Conservation (phyloP, 2,329 filamentous ascomycete species). For the Claviceps sp. region DNA sequence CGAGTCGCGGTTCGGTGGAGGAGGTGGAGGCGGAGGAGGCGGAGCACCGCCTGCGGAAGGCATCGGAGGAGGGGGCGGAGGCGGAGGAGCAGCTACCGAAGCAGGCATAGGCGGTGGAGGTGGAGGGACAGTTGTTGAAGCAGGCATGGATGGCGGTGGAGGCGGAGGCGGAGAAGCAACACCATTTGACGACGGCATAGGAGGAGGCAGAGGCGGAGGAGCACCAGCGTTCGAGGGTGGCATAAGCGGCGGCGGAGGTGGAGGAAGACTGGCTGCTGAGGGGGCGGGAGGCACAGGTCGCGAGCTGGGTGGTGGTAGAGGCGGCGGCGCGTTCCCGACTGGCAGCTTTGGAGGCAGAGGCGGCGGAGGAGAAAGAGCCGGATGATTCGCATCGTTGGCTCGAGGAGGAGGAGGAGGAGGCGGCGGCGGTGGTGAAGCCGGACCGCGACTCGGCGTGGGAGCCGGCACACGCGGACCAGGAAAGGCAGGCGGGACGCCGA, state of each 20-base stretch:
- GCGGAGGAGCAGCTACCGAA: slow-evolving; percentile 19
- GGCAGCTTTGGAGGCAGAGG: slow-evolving; percentile 36
- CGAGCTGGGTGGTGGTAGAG: slow-evolving; percentile 36
- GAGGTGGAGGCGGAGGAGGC: slow-evolving; percentile 34
- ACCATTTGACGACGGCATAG: background rate
- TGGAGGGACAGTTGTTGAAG: slow-evolving; percentile 23
- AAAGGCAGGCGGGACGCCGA: slow-evolving; percentile 72
- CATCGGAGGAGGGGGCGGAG: slow-evolving; percentile 26
- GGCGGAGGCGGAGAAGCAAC: slow-evolving; percentile 21
- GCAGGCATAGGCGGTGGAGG: slow-evolving; percentile 20
- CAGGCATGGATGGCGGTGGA: slow-evolving; percentile 17
- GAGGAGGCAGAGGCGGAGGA: slow-evolving; percentile 16
- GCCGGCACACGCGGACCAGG: slow-evolving; percentile 56
- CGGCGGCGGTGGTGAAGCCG: slow-evolving; percentile 50
- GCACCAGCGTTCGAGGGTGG: background rate
- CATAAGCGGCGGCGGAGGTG: slow-evolving; percentile 23
- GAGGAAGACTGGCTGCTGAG: slow-evolving; percentile 23
- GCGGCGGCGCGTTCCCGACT: slow-evolving; percentile 29
- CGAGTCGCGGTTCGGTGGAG: slow-evolving; percentile 44
- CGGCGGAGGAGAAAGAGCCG: slow-evolving; percentile 26
- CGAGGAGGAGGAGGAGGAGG: slow-evolving; percentile 40
- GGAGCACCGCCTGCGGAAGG: slow-evolving; percentile 16
- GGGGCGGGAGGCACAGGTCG: slow-evolving; percentile 41
- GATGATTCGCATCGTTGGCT: slow-evolving; percentile 16
- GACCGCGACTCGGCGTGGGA: slow-evolving; percentile 58